Conservation (phyloP, 176 grass and related monocot genomes). For the Olyra latifolia region DNA sequence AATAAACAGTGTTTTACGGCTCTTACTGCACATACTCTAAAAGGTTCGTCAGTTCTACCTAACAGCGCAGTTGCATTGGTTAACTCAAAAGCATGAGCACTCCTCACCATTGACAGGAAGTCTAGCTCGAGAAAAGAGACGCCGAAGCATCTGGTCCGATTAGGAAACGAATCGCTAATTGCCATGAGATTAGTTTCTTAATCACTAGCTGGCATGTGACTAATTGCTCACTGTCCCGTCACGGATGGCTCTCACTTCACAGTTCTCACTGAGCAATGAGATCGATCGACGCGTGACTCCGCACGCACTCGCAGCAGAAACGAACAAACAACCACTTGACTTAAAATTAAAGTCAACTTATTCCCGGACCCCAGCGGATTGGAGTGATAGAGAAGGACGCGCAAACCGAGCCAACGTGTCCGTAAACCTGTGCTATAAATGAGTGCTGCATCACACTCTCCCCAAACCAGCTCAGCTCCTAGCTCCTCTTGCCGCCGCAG, state of each 20-base stretch:
- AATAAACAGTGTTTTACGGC: too few species aligned
- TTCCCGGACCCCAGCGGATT: background rate
- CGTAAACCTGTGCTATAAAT: slow-evolving; percentile 28
- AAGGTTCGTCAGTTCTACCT: background rate
- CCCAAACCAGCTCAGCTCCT: background rate
- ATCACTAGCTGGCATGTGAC: background rate
- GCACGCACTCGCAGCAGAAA: slow-evolving; percentile 17
- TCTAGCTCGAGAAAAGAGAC: slow-evolving; percentile 22
- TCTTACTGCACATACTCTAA: too few species aligned
- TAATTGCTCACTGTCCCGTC: background rate
- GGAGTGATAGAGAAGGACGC: background rate
- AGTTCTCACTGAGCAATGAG: background rate
- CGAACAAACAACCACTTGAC: background rate
- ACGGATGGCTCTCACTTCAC: background rate
- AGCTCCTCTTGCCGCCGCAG: slow-evolving; percentile 7
- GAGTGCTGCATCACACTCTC: background rate
- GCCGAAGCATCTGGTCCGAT: background rate
- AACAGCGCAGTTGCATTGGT: background rate
- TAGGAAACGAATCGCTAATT: background rate
- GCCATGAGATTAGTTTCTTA: slow-evolving; percentile 1
- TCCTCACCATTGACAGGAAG: background rate
- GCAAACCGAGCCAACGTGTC: slow-evolving; percentile 2
- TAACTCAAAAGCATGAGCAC: slow-evolving; percentile 15
- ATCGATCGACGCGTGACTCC: background rate
- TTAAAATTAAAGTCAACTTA: background rate